Evolutionary conservation across 495 filamentous ascomycete genomes (phyloP), one percentile per base, ranked within the genome.

Genomic region (Neurospora tetraspora): DNA sequence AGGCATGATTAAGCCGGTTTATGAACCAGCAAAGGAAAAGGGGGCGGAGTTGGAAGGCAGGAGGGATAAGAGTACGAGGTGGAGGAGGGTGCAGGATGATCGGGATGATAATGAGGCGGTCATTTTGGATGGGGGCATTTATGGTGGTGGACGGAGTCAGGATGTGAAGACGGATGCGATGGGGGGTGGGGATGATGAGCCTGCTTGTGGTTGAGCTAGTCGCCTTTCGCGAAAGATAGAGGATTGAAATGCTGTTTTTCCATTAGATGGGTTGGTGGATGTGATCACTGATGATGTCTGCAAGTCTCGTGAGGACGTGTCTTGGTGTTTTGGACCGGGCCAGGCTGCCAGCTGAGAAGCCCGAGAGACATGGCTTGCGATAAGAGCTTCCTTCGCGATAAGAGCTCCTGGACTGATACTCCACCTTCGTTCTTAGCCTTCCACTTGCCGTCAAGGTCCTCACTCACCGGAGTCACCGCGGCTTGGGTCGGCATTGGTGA

Each of bases 61-160:
- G 77, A 82, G 75, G 72, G 82, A 79, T 71, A 81, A 78, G 73
- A 87, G 83, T 69, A 85, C 85, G 72, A 88, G 86, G 4, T 98
- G 95, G 96, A 85, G 94, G 68, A 88, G 93, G 73, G 95, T 97
- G 1, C 96, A 98, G 78, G 94, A 98, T 82, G 93, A 97, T 76
- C 85, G 89, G 45, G 91, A 94, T 69, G 90, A 98, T 79, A 98
- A 97, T 76, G 95, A 97, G 82, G 88, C 87, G n/a, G 90, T 94
- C 82, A 97, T 97, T 74, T 81, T 97, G 6, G 92, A 97, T 81
- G 95, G 95, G 0, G 92, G 95, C 12, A 77, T 88, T 5, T 89
- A 91, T 80, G 92, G 93, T 40, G 59, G 71, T 23, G 20, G 47
- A 5, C 7, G 47, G 47, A 65, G 27, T 34, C 53, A 9, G 27